Evolutionary conservation across 2,329 filamentous ascomycete genomes (phyloP), one percentile per base, ranked within the genome.

Genomic region (Aspergillus spinulosporus): DNA sequence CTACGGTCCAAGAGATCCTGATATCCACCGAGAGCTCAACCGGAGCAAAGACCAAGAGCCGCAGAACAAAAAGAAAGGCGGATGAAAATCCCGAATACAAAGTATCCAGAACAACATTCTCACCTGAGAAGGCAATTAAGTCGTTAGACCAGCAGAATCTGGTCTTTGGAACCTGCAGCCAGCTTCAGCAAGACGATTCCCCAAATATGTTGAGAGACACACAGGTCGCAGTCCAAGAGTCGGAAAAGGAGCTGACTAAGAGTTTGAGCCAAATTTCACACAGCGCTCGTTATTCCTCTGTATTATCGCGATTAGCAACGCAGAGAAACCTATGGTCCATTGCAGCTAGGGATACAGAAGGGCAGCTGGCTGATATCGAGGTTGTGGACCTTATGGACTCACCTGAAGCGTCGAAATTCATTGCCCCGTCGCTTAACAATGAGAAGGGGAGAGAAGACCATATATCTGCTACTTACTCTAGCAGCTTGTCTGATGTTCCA

Each of bases 161-260:
- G 66, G 75, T 95, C 0, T 96, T 96, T 72, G 91, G 90, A 1
- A 94, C 90, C 0, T 92, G 88, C 1, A 95, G 91, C 69, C 91
- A 96, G 69, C 75, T 96, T 26, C 88, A 87, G 11, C 77, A 82
- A 53, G 88, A 91, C 54, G 84, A 91, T 36, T 89, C 88, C 0
- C 88, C 88, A 0, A 82, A 82, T 0, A 81, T 86, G 26, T 57
- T 68, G 37, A 64, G 58, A 57, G 67, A 71, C 45, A 66, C 64
- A 45, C 67, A 73, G 55, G 60, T 63, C 56, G 73, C 66, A 52
- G 65, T 68, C 51, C 56, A 52, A 49, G 68, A 61, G 61, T 75
- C 68, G 8, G 71, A 72, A 57, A 64, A 52, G 40, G 56, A 61
- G 55, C 49, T 58, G 8, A 52, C 32, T 5, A 34, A 31, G 45